A percentile compares a stretch with the other conserved stretches of the same genome.
phyloP scores from a whole-genome alignment of 176 grass and related monocot genomes.

The Areca catechu region DNA sequence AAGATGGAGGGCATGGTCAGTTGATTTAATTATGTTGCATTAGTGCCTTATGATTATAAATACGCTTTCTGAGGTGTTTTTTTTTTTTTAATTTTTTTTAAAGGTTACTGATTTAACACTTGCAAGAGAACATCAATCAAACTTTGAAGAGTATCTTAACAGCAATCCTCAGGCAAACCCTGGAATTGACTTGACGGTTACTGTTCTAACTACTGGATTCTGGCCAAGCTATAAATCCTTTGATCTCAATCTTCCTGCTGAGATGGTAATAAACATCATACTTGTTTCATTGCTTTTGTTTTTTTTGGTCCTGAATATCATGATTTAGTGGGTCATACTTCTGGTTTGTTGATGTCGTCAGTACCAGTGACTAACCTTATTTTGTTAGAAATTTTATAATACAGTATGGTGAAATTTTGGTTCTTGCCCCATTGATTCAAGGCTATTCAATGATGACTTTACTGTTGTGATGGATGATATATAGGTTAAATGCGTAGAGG shows the following conservation, averaged over 20 bases:
- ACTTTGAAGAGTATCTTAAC: slow-evolving; percentile 70
- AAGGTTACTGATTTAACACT: slow-evolving; percentile 73
- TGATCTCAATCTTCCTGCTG: slow-evolving; percentile 92
- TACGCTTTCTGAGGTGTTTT: background rate
- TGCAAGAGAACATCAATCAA: slow-evolving; percentile 76
- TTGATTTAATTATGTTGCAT: slow-evolving; percentile 24
- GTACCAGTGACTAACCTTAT: background rate
- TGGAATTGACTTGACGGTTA: slow-evolving; percentile 81
- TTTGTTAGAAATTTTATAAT: no score
- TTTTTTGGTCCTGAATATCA: no score
- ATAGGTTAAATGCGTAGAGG: slow-evolving; percentile 89
- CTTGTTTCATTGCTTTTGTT: slow-evolving; percentile 4
- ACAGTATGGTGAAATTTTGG: no score
- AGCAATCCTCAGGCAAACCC: slow-evolving; percentile 43
- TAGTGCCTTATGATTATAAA: slow-evolving; percentile 4
- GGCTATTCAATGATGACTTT: no score
- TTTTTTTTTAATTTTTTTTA: slow-evolving; percentile 6
- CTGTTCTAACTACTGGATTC: slow-evolving; percentile 91
- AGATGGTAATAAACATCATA: slow-evolving; percentile 53
- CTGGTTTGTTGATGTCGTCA: background rate
- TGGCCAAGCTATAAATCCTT: slow-evolving; percentile 98
- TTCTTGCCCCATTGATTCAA: no score
- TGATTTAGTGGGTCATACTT: background rate
- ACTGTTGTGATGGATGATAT: slow-evolving; percentile 1
- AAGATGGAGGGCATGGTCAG: slow-evolving; percentile 84